Conservation (phyloP, 305 asterid species). For the Ajuga reptans region DNA sequence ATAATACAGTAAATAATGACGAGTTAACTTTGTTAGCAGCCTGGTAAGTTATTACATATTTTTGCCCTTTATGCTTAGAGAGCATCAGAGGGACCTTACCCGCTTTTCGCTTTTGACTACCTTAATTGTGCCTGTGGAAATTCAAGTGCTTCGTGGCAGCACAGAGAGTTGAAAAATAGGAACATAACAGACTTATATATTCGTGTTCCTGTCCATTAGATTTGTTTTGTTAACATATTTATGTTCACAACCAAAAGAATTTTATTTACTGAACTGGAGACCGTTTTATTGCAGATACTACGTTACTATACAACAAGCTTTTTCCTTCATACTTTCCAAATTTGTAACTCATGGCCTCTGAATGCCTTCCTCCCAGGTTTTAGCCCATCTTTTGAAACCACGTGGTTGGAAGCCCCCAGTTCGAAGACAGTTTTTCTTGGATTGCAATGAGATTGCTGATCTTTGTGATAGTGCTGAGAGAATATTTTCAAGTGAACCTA, state of each 20-base stretch:
- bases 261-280: background rate
- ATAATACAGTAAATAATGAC: too few species aligned
- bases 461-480: constrained; percentile 96
- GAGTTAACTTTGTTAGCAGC: too few species aligned
- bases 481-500: constrained; percentile 89
- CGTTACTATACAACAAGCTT: background rate
- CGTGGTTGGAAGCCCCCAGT: constrained; percentile 99
- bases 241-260: background rate
- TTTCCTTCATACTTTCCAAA: background rate
- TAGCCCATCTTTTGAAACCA: constrained; percentile 85
- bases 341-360: constrained; percentile 3
- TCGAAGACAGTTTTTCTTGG: constrained; percentile 87
- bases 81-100: too few species aligned
- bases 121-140: background rate
- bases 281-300: background rate
- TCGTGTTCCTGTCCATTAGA: background rate
- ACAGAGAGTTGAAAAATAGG: background rate
- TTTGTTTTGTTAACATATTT: background rate
- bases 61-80: too few species aligned
- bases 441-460: constrained; percentile 95
- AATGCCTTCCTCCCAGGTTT: constrained; percentile 44
- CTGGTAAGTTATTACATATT: too few species aligned
- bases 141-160: background rate
- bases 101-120: too few species aligned
- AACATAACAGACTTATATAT: constrained; percentile 2